A percentile compares a stretch with the other conserved stretches of the same genome.
Evolutionary conservation across 2,329 filamentous ascomycete genomes (phyloP).

Genomic region (Truncatella angustata): DNA sequence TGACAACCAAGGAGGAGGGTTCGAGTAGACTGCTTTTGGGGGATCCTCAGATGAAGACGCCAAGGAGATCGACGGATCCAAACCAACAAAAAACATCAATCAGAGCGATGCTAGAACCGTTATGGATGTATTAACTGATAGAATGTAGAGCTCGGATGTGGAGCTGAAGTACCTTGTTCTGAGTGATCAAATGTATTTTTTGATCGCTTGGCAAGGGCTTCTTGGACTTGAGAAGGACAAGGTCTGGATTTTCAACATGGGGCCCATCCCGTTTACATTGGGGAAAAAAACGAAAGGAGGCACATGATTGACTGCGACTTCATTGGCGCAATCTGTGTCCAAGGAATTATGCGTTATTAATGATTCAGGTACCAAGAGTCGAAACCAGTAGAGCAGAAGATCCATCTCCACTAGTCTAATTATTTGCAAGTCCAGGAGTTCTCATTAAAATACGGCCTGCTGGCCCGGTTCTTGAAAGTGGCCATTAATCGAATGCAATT

Average conservation of each 20-base stretch:
- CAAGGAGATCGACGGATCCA: too few species aligned
- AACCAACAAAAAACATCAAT: too few species aligned
- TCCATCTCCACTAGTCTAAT: neutral
- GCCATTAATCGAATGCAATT: too few species aligned
- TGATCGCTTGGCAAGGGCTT: neutral
- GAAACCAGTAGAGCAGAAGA: neutral
- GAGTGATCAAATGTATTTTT: too few species aligned
- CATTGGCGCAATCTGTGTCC: neutral
- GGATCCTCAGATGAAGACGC: too few species aligned
- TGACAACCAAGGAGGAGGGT: neutral
- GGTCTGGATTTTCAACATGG: neutral
- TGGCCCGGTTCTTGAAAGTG: too few species aligned
- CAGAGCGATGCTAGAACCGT: too few species aligned
- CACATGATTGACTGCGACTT: neutral
- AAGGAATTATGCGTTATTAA: neutral
- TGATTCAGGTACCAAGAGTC: neutral
- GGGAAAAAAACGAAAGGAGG: neutral
- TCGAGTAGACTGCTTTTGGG: neutral
- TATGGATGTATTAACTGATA: too few species aligned
- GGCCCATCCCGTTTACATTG: neutral
- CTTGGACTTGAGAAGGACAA: neutral
- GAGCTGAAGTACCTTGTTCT: too few species aligned
- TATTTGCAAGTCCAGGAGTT: neutral
- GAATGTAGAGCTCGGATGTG: too few species aligned
- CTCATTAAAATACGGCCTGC: too few species aligned